A percentile compares a stretch with the other conserved stretches of the same genome.
Conservation (phyloP, 2,329 filamentous ascomycete species). For the Sordariomycetes sp. region DNA sequence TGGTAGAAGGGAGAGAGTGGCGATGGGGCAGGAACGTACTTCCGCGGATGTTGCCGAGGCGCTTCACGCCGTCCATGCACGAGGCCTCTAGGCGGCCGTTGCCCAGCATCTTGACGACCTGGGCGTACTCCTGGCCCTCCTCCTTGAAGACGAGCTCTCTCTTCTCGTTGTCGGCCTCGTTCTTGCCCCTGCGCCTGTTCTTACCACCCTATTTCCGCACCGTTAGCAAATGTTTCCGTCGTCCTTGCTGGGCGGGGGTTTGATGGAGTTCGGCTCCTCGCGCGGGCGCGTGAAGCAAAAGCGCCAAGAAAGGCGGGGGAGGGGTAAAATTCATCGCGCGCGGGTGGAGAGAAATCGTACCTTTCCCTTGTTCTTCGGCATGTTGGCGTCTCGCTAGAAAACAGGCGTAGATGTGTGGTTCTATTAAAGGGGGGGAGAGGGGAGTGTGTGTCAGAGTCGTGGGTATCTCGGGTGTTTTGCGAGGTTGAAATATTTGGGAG, state of each 20-base stretch:
- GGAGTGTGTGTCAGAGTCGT: not conserved
- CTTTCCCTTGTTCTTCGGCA: constrained; percentile 99
- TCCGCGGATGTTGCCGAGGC: constrained; percentile 41
- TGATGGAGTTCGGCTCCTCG: not conserved
- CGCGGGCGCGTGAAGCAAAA: not conserved
- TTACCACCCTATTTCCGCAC: constrained; percentile 71
- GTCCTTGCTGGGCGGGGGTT: not conserved
- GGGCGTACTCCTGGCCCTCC: constrained; percentile 58
- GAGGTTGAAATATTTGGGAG: not conserved
- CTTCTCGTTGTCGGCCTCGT: constrained; percentile 99
- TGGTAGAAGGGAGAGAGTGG: not conserved
- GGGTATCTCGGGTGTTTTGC: not conserved
- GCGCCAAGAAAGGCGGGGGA: not conserved
- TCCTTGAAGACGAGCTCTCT: constrained; percentile 98
- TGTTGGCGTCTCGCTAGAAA: constrained; percentile 30
- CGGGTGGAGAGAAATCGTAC: constrained; percentile 37
- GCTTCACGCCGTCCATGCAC: constrained; percentile 90
- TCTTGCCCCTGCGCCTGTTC: constrained; percentile 97
- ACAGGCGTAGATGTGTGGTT: not conserved
- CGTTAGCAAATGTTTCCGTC: not conserved
- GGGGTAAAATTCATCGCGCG: not conserved
- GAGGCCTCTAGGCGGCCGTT: constrained; percentile 83
- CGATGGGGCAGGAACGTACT: constrained; percentile 5
- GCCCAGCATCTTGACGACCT: constrained; percentile 74
- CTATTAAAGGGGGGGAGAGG: not conserved